Conservation (phyloP, 805 yeast species). For the Ogataea pilisensis region DNA sequence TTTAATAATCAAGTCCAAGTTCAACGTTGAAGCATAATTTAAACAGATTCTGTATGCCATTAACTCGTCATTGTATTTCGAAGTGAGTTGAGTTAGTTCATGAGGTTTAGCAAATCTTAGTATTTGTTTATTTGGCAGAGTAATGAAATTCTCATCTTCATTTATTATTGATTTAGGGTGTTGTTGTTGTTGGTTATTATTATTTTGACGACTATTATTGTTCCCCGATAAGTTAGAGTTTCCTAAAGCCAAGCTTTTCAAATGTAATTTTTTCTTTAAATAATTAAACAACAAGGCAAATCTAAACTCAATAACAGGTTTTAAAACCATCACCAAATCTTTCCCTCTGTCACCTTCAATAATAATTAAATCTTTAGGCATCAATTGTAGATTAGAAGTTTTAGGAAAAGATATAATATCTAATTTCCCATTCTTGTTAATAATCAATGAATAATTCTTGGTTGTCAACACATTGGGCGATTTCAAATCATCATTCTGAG, state of each 20-base stretch:
- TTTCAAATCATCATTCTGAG: constrained; percentile 42
- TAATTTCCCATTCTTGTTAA: constrained; percentile 41
- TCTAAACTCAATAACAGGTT: constrained; percentile 57
- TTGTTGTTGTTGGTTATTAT: constrained; percentile 19
- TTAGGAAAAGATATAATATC: constrained; percentile 68
- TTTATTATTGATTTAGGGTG: constrained; percentile 37
- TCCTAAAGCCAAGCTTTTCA: constrained; percentile 43
- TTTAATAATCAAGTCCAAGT: constrained; percentile 53
- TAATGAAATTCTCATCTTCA: constrained; percentile 55
- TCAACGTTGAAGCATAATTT: constrained; percentile 35
- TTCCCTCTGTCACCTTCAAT: constrained; percentile 85
- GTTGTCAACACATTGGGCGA: constrained; percentile 29
- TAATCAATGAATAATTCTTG: constrained; percentile 33
- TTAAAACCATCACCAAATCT: constrained; percentile 69
- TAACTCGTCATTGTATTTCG: constrained; percentile 66
- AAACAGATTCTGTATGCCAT: constrained; percentile 66
- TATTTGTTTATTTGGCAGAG: constrained; percentile 75
- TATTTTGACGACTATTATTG: constrained; percentile 16
- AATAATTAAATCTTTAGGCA: constrained; percentile 62
- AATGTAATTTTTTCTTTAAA: constrained; percentile 67
- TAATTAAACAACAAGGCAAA: constrained; percentile 71
- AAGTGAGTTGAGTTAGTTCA: constrained; percentile 58
- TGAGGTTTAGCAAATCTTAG: constrained; percentile 70
- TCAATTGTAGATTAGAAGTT: constrained; percentile 55
- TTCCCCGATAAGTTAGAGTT: constrained; percentile 24